Evolutionary conservation across 371 early-diverging fungal genomes (phyloP), one percentile per base, ranked within the genome.

Genomic region (Sporodiniella umbellata): DNA sequence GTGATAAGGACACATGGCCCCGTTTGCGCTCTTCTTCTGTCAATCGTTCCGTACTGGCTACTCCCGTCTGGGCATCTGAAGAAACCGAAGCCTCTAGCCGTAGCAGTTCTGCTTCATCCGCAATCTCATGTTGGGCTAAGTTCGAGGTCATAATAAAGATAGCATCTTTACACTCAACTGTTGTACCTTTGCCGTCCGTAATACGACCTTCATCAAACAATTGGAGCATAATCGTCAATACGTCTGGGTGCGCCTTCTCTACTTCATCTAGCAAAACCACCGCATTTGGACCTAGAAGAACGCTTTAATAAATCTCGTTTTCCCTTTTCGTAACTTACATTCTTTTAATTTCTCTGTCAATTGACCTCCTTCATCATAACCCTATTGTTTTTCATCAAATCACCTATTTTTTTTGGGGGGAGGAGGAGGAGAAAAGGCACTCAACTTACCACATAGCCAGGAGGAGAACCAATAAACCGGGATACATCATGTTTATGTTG

Each of bases 91-190:
- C 79, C 49, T 83, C 82, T 0, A 70, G 53, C 19, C 84, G 64
- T n/a, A 81, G 52, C 8, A 68, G 44, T 47, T 78, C 77, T 0
- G 84, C 75, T 53, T 79, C 77, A 42, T 78, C 78, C 0, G 79
- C 80, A 47, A 87, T 86, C 50, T 81, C 78, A 37, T 80, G 72
- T 46, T 86, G 84, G 1, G 87, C 88, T 25, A 88, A 54, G 47
- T 88, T 88, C 21, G 81, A 80, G 3, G 88, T 88, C 82, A 88
- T 84, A 38, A 88, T 62, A 54, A 88, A 78, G 18, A 88, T 85
- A 5, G 86, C 85, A 55, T 87, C 86, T 28, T 78, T 65, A 64
- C 83, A 68, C 56, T 73, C 72, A 1, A 81, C 78, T 10, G 82
- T 81, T 5, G 75, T 71, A 4, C 79, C 81, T 50, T 73, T 85